Conservation (phyloP, 768 basidiomycete species). For the Tulasnella sp. region DNA sequence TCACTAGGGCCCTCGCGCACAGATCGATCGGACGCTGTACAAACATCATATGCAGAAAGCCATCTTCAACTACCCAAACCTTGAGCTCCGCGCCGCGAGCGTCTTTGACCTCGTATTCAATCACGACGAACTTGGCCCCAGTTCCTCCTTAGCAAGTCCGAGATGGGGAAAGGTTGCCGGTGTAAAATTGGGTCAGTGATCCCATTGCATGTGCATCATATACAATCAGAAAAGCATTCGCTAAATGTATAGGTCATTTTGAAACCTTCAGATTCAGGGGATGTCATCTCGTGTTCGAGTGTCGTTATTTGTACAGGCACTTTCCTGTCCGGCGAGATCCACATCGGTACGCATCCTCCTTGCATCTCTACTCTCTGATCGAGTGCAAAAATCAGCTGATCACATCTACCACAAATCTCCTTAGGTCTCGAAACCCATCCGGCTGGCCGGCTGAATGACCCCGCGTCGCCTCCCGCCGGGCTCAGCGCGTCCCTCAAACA, state of each 20-base stretch:
- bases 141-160: slow-evolving; percentile 23
- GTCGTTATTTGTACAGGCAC: slow-evolving; percentile 88
- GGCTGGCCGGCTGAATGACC: slow-evolving; percentile 64
- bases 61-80: slow-evolving; percentile 51
- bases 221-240: no score
- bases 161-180: slow-evolving; percentile 36
- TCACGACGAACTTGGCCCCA: slow-evolving; percentile 21
- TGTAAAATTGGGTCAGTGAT: slow-evolving; percentile 49
- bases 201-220: no score
- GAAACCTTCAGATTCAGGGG: slow-evolving; percentile 49
- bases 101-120: slow-evolving; percentile 72
- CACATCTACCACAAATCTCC: slow-evolving; percentile 1
- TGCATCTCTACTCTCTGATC: background rate
- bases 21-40: slow-evolving; percentile 78
- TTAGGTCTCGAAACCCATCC: slow-evolving; percentile 33
- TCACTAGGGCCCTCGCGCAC: slow-evolving; percentile 73
- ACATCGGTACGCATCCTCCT: slow-evolving; percentile 48
- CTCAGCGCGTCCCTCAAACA: slow-evolving; percentile 61
- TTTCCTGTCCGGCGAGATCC: slow-evolving; percentile 83
- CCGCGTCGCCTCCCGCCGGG: slow-evolving; percentile 46
- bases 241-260: background rate
- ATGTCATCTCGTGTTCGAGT: slow-evolving; percentile 61
- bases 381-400: no score
- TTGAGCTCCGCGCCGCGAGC: slow-evolving; percentile 58
- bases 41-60: slow-evolving; percentile 68